Base-by-base conservation (phyloP, 2,329 filamentous ascomycete genomes). In the Microascus cirrosus region DNA sequence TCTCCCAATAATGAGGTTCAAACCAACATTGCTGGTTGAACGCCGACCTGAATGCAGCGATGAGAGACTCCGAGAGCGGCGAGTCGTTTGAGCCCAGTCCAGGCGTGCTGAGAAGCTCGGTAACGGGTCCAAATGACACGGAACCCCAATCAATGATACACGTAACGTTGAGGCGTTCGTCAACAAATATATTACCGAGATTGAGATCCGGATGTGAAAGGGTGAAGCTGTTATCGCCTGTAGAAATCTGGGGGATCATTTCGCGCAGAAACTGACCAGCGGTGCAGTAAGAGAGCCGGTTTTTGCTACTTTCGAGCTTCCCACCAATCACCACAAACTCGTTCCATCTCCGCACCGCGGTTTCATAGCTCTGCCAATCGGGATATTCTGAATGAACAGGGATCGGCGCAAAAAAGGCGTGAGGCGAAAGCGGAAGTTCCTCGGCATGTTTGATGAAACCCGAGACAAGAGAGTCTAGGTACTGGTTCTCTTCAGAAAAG, bases 341-440 rank as follows among this genome's bases (percentile, higher is more conserved):
- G 28, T 58, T 60, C 60, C 63, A 60, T 32, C 62, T 54, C 2
- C 34, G 15, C 18, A 51, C 22, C 18, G 62, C 63, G 20, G 55
- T 51, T 20, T 25, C 56, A 48, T 65, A 64, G 39, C 60, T 65
- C 2, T 35, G 32, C 58, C 59, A 59, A 7, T 32, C 62, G 34
- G 58, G 39, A 48, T 65, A 70, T 13, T 67, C 63, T 8, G 53
- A 35, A 4, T 58, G 35, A 35, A 64, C 59, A 48, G 65, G 67
- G 45, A 68, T 58, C 2, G 65, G 68, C 11, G 66, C 66, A 53
- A 67, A 66, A 53, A 68, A 68, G 52, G 18, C 56, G 54, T 69
- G 62, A 8, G 65, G 63, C n/a, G 56, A 54, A 12, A 69, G 60
- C 7, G 58, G 54, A 58, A 69, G 66, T 58, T 67, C 60, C 55